Base-by-base conservation (phyloP, 495 filamentous ascomycete species). In the Geoglossum glabrum region DNA sequence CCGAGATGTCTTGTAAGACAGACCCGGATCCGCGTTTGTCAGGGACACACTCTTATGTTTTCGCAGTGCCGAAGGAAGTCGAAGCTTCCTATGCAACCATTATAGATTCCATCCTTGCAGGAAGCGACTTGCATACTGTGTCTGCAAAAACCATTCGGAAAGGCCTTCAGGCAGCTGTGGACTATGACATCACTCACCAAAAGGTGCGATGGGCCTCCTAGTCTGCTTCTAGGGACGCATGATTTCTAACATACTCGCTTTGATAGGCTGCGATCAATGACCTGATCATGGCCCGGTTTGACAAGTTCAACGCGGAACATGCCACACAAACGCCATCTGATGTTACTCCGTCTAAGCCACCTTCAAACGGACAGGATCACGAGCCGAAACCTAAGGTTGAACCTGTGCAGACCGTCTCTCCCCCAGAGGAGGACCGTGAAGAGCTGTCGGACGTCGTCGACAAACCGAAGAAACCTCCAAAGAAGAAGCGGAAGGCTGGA, bases 101-200 rank as follows among this genome's bases (percentile, higher is more conserved):
- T 71, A 96, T 98, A 68, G 92, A 98, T 66, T 78, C 72, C n/a
- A 95, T 98, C 62, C 76, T 98, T 25, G 78, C 76, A 15, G 76
- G 75, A 28, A 85, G 86, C 61, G 88, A 98, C 63, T 78, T 98
- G 46, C 79, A 84, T 57, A 95, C 88, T 34, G 84, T 98, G 59
- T 93, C 92, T 27, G 85, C 87, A 61, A 97, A 97, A 72, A 80
- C 83, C 67, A 87, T 97, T 64, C 85, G 92, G 61, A 85, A 87
- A 68, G 85, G 83, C 27, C 76, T 98, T 6, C 83, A 90, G 69
- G 79, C 78, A 59, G 76, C 73, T 40, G 76, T 89, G 40, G 79
- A 83, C 58, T 80, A 87, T 73, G 90, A 98, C 69, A 77, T 96
- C 65, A 84, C 81, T 56, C 75, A 79, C 23, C 81, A 94, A 67